Base-by-base conservation (phyloP, 257 asterid genomes). In the Coffea eugenioides region DNA sequence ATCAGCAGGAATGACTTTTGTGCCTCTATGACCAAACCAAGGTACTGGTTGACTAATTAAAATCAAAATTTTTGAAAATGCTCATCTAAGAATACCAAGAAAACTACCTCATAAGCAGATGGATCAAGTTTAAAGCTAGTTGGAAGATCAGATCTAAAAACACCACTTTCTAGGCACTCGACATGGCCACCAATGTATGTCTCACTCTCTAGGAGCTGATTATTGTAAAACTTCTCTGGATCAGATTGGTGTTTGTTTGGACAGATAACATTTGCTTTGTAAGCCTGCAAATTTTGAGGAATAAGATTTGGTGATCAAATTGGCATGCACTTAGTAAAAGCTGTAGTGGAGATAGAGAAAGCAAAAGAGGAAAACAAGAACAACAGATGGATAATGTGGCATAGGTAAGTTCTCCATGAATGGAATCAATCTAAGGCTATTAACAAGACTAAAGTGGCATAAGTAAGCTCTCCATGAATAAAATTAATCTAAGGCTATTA, bases 161-260 rank as follows among this genome's bases (percentile, higher is more conserved):
- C 99, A 64, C 99, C 99, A 91, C 97, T 93, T 90, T 95, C 99
- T 71, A 95, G 91, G 87, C 99, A 95, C 88, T 95, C 99, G 82
- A 95, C 99, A 80, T 95, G 99, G 65, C 99, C 99, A 68, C 99
- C 99, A 62, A 95, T 95, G 84, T 95, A 95, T 48, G 99, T 95
- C 87, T 95, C 99, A 79, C 99, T 95, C 90, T 95, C 99, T 71
- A 95, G 96, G 79, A 95, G 94, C 68, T 87, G 91, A 84, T 83
- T 91, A 6, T 89, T 83, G 87, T 91, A 88, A 89, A 95, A 95
- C 89, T 92, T 93, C 91, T 95, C 99, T 1, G 99, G 97, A 89
- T 95, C 98, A 77, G 94, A 87, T 85, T 93, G 99, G 89, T 95
- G 99, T 81, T 95, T 95, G 88, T 95, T 95, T 75, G 99, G 99